Base-by-base conservation (phyloP, 2,329 filamentous ascomycete species). In the Macroventuria anomochaeta region DNA sequence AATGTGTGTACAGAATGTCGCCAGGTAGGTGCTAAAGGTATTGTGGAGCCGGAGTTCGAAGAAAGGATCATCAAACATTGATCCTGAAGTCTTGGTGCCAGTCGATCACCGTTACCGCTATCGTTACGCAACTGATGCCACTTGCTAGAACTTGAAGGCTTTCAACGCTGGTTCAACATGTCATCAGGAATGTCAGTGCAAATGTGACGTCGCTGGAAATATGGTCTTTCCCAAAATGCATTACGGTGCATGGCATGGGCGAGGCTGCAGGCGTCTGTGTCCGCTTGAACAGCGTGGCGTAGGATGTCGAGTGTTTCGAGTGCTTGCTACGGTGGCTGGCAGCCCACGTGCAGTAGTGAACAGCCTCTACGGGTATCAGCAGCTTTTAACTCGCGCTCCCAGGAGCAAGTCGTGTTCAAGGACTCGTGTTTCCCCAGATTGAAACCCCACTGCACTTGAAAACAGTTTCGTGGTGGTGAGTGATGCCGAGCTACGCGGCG, bases 21-120 rank as follows among this genome's bases (percentile, higher is more conserved):
- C 21, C 13, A 12, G 8, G 17, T 23, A 21, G 11, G 17, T 8
- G 11, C 15, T 21, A 11, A 15, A 38, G 33, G 21, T 32, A 12
- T 38, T 29, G 48, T 28, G 40, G 28, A 26, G 41, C 29, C 11
- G 34, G n/a, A 7, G 3, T 20, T 18, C 10, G 26, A 18, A 33
- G 23, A 15, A 34, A 53, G 42, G 49, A 53, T 53, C 42, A 41
- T 53, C 42, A 46, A 42, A 53, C 42, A 31, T 33, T 8, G 21
- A 40, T 46, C 42, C 25, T 29, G 29, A 31, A 40, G 17, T 18
- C 36, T 46, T 52, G 29, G 41, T 40, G 21, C 34, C 10, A 34
- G 36, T 15, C 49, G 41, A 46, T 46, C 36, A 10, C 31, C 18
- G 23, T 31, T 41, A 17, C 17, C 26, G 26, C 20, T 32, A 39